Conservation (phyloP, 495 filamentous ascomycete species). For the Hypomontagnella submonticulosa region DNA sequence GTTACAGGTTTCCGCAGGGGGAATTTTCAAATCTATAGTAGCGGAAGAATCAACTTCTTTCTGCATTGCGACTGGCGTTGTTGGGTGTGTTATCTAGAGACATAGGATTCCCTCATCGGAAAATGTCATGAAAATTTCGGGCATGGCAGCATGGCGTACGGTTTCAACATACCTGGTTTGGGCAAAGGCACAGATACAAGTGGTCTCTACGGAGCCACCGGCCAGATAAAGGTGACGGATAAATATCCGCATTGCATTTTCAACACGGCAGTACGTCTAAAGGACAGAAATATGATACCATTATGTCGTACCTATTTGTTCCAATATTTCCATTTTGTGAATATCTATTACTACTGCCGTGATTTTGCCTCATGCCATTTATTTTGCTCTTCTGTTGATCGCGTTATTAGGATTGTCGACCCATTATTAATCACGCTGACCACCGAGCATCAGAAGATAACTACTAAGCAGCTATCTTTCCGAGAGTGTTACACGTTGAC, state of each 20-base stretch:
- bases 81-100: constrained; percentile 51
- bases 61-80: constrained; percentile 54
- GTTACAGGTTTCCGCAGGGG: constrained; percentile 44
- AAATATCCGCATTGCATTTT: constrained; percentile 47
- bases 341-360: too few species aligned
- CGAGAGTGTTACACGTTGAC: too few species aligned
- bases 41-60: constrained; percentile 60
- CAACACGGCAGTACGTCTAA: constrained; percentile 42
- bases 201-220: constrained; percentile 37
- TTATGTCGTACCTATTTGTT: too few species aligned
- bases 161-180: constrained; percentile 53
- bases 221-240: constrained; percentile 41
- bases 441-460: too few species aligned
- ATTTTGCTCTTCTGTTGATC: too few species aligned
- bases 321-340: too few species aligned
- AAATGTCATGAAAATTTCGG: constrained; percentile 51
- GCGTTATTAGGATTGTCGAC: too few species aligned
- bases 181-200: constrained; percentile 37
- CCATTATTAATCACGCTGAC: too few species aligned
- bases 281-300: constrained; percentile 39
- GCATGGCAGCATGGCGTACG: constrained; percentile 53
- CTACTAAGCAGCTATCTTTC: too few species aligned
- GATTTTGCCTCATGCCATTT: too few species aligned
- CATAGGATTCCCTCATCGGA: constrained; percentile 54
- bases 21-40: constrained; percentile 47